These are phyloP conservation scores for Adansonia digitata DNA, from an alignment of 345 rosid genomes.

Conservation along the genomic window DNA sequence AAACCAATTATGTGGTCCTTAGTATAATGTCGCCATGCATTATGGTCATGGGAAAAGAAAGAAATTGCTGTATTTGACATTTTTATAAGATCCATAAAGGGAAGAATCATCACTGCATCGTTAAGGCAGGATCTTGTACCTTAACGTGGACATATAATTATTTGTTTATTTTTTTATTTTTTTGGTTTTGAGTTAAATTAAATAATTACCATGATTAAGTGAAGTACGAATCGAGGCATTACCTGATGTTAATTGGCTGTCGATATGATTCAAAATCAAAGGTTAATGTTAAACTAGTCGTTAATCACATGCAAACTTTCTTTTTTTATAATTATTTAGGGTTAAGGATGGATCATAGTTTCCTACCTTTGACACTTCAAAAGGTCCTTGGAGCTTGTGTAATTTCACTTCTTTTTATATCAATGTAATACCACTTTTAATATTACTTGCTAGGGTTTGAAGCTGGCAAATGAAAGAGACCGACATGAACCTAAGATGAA, in stretches of 20 bases:
- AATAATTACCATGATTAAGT: conserved; percentile 16
- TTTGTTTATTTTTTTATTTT: not conserved
- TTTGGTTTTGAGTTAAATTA: not conserved
- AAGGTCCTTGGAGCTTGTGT: conserved; percentile 38
- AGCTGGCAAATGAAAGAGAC: not conserved
- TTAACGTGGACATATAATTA: not conserved
- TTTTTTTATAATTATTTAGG: not conserved
- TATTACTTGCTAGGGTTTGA: not conserved
- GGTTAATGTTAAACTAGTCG: conserved; percentile 10
- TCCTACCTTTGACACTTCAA: conserved; percentile 33
- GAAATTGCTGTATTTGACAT: conserved; percentile 9
- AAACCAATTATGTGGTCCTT: conserved; percentile 41
- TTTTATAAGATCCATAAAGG: conserved; percentile 38
- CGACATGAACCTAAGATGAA: not conserved
- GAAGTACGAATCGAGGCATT: conserved; percentile 10
- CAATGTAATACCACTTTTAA: not conserved
- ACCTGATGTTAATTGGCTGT: conserved; percentile 26
- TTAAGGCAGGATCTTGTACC: conserved; percentile 50
- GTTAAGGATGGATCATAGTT: conserved; percentile 11
- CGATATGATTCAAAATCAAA: conserved; percentile 10
- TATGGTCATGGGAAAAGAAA: not conserved
- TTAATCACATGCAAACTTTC: conserved; percentile 23
- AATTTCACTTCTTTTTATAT: conserved; percentile 16
- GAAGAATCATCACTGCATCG: conserved; percentile 35
- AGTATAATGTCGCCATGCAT: conserved; percentile 19